phyloP scores from a whole-genome alignment of 2,329 filamentous ascomycete species.

The Metarhizium guizhouense region DNA sequence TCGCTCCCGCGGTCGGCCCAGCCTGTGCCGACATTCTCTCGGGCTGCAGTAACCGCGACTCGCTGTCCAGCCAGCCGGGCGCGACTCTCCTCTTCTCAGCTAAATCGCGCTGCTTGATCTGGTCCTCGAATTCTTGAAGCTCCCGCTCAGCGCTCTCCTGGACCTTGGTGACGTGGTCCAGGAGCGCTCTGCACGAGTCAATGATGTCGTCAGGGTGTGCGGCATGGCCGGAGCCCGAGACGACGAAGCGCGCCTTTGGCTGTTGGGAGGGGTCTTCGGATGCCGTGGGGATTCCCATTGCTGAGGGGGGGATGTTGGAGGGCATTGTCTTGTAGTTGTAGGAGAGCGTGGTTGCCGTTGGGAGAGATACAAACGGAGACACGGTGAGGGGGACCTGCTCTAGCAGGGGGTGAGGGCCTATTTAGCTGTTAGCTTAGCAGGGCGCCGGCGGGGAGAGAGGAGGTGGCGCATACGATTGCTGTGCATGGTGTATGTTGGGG shows the following conservation, averaged over 20 bases:
- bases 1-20: slow-evolving; percentile 10
- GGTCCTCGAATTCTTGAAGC: slow-evolving; percentile 61
- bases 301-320: slow-evolving; percentile 61
- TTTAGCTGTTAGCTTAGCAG: slow-evolving; percentile 5
- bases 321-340: slow-evolving; percentile 93
- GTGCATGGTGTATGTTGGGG: slow-evolving; percentile 16
- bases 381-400: slow-evolving; percentile 90
- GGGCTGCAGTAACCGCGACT: slow-evolving; percentile 59
- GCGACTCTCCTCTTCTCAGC: slow-evolving; percentile 73
- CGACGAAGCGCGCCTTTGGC: slow-evolving; percentile 61
- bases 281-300: slow-evolving; percentile 25
- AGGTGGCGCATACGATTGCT: slow-evolving; percentile 25
- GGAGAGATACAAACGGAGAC: slow-evolving; percentile 87
- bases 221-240: slow-evolving; percentile 68
- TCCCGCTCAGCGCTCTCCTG: slow-evolving; percentile 58
- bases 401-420: slow-evolving; percentile 76
- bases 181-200: slow-evolving; percentile 68
- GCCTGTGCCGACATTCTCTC: slow-evolving; percentile 37
- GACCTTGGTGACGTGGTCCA: slow-evolving; percentile 63
- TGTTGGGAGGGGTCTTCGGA: slow-evolving; percentile 24
- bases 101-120: slow-evolving; percentile 55
- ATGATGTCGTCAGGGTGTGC: slow-evolving; percentile 84
- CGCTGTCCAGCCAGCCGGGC: slow-evolving; percentile 73
- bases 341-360: slow-evolving; percentile 80
- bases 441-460: background rate